Evolutionary conservation across 1,139 yeast genomes (phyloP).

Genomic region (Kazachstania sp.): DNA sequence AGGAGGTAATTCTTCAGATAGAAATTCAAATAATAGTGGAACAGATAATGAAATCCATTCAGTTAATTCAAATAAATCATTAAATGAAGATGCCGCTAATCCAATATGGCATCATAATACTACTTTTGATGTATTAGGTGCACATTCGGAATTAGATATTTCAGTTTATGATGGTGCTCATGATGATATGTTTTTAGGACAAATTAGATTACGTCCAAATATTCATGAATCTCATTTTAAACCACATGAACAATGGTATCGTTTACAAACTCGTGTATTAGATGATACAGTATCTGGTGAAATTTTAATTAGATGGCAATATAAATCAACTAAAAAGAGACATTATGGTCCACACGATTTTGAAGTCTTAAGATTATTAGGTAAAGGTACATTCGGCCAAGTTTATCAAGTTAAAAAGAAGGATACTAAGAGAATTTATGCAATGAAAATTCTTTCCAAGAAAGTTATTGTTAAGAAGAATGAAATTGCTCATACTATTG

Average conservation of each 20-base stretch:
- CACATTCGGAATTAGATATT: slow-evolving; percentile 73
- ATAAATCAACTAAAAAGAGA: slow-evolving; percentile 57
- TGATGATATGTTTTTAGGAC: slow-evolving; percentile 82
- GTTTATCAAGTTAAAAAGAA: slow-evolving; percentile 89
- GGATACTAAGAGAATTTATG: slow-evolving; percentile 84
- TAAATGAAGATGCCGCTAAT: slow-evolving; percentile 7
- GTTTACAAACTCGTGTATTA: slow-evolving; percentile 60
- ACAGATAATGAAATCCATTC: slow-evolving; percentile 3
- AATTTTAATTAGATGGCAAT: slow-evolving; percentile 65
- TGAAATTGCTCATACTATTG: slow-evolving; percentile 95
- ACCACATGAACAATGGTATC: slow-evolving; percentile 52
- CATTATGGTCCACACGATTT: slow-evolving; percentile 92
- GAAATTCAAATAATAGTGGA: background rate
- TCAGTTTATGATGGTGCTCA: slow-evolving; percentile 78
- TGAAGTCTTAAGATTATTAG: slow-evolving; percentile 78
- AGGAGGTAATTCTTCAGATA: background rate
- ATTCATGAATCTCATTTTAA: slow-evolving; percentile 29
- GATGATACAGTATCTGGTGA: slow-evolving; percentile 76
- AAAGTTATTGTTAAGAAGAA: slow-evolving; percentile 92
- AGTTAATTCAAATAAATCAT: slow-evolving; percentile 3
- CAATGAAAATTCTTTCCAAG: slow-evolving; percentile 92
- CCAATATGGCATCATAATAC: slow-evolving; percentile 82
- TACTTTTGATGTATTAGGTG: slow-evolving; percentile 81
- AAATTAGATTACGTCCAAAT: slow-evolving; percentile 63
- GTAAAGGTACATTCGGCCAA: slow-evolving; percentile 96